Base-by-base conservation (phyloP, 2,329 filamentous ascomycete species). In the Xylariaceae sp. region DNA sequence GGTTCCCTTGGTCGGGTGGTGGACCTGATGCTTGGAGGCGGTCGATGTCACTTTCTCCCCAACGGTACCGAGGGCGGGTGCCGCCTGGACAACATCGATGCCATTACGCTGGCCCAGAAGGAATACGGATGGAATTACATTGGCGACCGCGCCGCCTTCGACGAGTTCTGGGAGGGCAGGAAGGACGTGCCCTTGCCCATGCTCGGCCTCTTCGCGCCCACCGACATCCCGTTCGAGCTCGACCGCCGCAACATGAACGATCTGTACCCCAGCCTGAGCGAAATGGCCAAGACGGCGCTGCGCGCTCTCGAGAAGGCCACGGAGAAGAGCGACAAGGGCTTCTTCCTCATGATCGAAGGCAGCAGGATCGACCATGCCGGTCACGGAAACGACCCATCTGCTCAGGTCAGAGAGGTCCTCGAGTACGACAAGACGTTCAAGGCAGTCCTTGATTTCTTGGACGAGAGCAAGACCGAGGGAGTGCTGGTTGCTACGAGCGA, bases 341-440 rank as follows among this genome's bases (percentile, higher is more conserved):
- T 97, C 71, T 98, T 98, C 66, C 71, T 98, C 53, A 95, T 98
- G 90, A 94, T 98, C 45, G 92, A 98, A 64, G 92, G 89, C 4
- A 94, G 87, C 54, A 76, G 92, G 29, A 97, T 98, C 54, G 92
- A 98, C 56, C 92, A 98, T 59, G 90, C 92, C 3, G 92, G 88
- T 5, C 86, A 92, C 59, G 77, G 76, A 47, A 92, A 92, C 52
- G 86, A 92, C 53, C 85, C 86, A 0, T 85, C 83, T 8, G 84
- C 86, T 1, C 86, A 92, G 56, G 86, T 90, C 9, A 82, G 86
- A 51, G 92, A 98, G 63, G 90, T 98, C 1, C 71, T 97, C n/a
- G 90, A 88, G 36, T 98, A 94, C 55, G 92, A 98, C 69, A 80
- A 76, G 61, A 75, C 92, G 1, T 94, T 98, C 64, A 71, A 82